Conservation (phyloP, 1,139 yeast genomes). For the Saccharomyces pastorianus region DNA sequence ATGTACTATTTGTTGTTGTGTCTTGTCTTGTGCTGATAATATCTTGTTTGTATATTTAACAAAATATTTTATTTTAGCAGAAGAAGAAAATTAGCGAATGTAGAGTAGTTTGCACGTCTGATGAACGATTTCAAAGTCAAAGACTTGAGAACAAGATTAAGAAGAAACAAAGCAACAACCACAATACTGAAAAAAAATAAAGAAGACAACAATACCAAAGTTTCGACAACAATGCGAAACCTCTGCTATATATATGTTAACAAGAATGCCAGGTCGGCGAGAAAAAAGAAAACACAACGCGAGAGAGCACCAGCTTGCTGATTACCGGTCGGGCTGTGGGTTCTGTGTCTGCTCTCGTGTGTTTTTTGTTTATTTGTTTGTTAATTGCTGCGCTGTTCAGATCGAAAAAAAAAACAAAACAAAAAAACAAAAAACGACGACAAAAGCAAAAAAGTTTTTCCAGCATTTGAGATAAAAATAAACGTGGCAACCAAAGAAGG, state of each 20-base stretch:
- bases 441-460: not conserved
- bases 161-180: not conserved
- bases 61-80: not conserved
- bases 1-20: conserved; percentile 1
- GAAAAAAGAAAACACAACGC: not conserved
- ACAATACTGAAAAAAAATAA: not conserved
- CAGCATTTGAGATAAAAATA: not conserved
- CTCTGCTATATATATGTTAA: conserved; percentile 1
- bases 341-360: not conserved
- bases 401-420: too few species aligned
- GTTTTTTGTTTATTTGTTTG: not conserved
- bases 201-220: not conserved
- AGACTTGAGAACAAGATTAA: conserved; percentile 2
- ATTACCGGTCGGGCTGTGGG: not conserved
- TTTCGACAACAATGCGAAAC: not conserved
- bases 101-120: not conserved
- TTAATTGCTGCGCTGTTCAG: not conserved
- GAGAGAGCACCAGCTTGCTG: not conserved
- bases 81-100: not conserved
- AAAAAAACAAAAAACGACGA: too few species aligned
- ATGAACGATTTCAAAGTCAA: conserved; percentile 7
- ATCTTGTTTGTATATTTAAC: not conserved
- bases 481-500: not conserved
- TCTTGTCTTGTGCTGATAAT: not conserved
- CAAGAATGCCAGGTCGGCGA: not conserved